phyloP scores from a whole-genome alignment of 78 protist genomes.

The Dictyostelium citrinum region DNA sequence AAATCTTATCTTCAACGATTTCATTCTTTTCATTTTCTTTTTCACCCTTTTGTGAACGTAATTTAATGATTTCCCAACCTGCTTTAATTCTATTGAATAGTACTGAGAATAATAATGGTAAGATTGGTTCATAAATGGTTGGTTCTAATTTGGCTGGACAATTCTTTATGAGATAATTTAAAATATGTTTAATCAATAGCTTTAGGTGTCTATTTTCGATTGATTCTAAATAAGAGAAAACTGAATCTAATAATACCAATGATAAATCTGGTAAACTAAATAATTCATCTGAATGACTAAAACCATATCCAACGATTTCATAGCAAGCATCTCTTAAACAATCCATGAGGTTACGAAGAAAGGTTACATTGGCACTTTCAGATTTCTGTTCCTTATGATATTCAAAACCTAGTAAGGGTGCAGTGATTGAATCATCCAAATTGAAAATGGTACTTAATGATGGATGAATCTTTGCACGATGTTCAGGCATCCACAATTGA shows the following conservation, averaged over 20 bases:
- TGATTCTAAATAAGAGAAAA: slow-evolving; percentile 52
- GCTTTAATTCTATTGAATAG: slow-evolving; percentile 31
- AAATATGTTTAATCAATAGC: neutral
- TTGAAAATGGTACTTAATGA: neutral
- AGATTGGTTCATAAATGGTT: neutral
- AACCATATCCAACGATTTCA: slow-evolving; percentile 65
- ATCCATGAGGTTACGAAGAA: slow-evolving; percentile 35
- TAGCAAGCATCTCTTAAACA: slow-evolving; percentile 35
- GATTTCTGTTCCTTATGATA: slow-evolving; percentile 37
- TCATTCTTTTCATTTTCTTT: slow-evolving; percentile 18
- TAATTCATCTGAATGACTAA: slow-evolving; percentile 59
- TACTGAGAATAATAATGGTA: slow-evolving; percentile 14
- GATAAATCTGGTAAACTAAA: neutral
- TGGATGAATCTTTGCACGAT: neutral
- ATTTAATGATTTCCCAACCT: slow-evolving; percentile 33
- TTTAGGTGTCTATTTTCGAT: slow-evolving; percentile 63
- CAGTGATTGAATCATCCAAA: slow-evolving; percentile 38
- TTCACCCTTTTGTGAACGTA: slow-evolving; percentile 18
- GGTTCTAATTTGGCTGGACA: slow-evolving; percentile 23
- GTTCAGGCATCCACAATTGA: slow-evolving; percentile 35
- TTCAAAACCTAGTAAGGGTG: slow-evolving; percentile 55
- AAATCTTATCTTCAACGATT: slow-evolving; percentile 55
- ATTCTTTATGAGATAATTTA: neutral
- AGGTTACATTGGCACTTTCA: slow-evolving; percentile 35
- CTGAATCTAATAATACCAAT: slow-evolving; percentile 21